phyloP scores from a whole-genome alignment of 352 stramenopile genomes.

The Globisporangium yorkense region DNA sequence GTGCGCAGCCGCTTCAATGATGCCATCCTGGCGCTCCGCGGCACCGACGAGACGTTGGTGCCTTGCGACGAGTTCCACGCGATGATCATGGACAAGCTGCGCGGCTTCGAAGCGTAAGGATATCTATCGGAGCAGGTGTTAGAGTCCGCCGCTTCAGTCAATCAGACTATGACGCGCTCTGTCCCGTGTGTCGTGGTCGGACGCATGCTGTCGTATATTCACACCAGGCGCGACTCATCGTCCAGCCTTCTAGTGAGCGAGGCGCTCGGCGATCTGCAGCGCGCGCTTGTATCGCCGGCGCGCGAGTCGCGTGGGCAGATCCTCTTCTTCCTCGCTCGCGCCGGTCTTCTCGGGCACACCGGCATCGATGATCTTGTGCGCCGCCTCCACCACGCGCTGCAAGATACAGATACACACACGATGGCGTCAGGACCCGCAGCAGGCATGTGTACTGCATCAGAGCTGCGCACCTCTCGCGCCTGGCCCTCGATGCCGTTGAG shows the following conservation, averaged over 20 bases:
- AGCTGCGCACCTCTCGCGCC: conserved; percentile 28
- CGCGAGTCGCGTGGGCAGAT: conserved; percentile 49
- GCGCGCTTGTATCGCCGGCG: conserved; percentile 76
- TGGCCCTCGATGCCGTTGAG: conserved; percentile 61
- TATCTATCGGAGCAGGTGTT: neutral
- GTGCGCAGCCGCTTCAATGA: conserved; percentile 53
- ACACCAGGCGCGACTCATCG: neutral
- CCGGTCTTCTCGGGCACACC: conserved; percentile 45
- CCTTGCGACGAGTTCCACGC: conserved; percentile 33
- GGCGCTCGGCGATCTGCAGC: conserved; percentile 62
- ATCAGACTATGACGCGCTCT: no score
- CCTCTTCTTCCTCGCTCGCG: conserved; percentile 40
- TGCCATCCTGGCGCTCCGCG: conserved; percentile 23
- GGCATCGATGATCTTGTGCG: conserved; percentile 66
- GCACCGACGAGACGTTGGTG: conserved; percentile 14
- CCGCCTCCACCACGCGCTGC: conserved; percentile 62
- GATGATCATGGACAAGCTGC: conserved; percentile 28
- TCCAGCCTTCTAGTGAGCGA: conserved; percentile 26
- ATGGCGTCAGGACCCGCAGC: neutral
- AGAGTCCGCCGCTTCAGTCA: neutral
- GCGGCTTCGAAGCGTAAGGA: conserved; percentile 3
- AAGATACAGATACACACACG: neutral
- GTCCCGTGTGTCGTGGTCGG: no score
- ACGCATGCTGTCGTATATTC: no score
- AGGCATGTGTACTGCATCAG: neutral